Percentiles rank a stretch among this genome's conserved stretches.
These are phyloP conservation scores for Alternaria ethzedia DNA, from an alignment of 2,329 filamentous ascomycete genomes.

Conservation along the genomic window DNA sequence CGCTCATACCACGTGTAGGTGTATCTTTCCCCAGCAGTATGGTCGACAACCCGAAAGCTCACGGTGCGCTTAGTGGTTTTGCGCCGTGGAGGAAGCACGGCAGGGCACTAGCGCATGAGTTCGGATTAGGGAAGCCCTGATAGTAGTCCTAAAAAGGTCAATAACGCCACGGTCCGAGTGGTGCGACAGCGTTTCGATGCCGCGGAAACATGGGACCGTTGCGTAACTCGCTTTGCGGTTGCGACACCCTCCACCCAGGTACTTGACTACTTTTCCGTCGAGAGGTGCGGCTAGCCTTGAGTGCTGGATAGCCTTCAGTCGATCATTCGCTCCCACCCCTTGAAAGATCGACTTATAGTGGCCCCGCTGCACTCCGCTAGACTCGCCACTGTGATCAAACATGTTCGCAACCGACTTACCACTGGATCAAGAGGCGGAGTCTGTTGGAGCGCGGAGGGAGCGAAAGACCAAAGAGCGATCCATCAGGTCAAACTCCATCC, in stretches of 20 bases:
- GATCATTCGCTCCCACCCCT: constrained; percentile 14
- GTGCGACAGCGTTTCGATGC: constrained; percentile 29
- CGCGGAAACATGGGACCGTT: constrained; percentile 30
- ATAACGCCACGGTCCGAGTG: constrained; percentile 39
- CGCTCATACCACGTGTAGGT: constrained; percentile 37
- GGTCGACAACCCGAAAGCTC: constrained; percentile 4
- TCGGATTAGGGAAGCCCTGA: constrained; percentile 20
- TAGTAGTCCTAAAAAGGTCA: constrained; percentile 23
- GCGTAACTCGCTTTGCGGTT: constrained; percentile 30
- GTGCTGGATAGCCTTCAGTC: constrained; percentile 4
- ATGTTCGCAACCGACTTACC: constrained; percentile 51
- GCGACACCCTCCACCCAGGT: constrained; percentile 27
- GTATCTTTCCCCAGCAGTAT: constrained; percentile 24
- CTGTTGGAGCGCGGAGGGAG: constrained; percentile 47
- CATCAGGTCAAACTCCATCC: constrained; percentile 31
- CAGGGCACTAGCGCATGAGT: constrained; percentile 7
- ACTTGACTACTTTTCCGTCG: constrained; percentile 27
- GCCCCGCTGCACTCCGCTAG: constrained; percentile 16
- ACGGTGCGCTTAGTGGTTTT: constrained; percentile 4
- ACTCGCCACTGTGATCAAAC: constrained; percentile 14
- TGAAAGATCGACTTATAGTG: constrained; percentile 22
- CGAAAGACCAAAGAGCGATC: constrained; percentile 40
- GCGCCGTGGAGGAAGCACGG: constrained; percentile 7
- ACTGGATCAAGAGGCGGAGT: constrained; percentile 46
- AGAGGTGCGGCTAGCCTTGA: constrained; percentile 15